Percentiles rank a stretch among this genome's conserved stretches.
phyloP scores from a whole-genome alignment of 331 rosid genomes.

The Cydonia oblonga region DNA sequence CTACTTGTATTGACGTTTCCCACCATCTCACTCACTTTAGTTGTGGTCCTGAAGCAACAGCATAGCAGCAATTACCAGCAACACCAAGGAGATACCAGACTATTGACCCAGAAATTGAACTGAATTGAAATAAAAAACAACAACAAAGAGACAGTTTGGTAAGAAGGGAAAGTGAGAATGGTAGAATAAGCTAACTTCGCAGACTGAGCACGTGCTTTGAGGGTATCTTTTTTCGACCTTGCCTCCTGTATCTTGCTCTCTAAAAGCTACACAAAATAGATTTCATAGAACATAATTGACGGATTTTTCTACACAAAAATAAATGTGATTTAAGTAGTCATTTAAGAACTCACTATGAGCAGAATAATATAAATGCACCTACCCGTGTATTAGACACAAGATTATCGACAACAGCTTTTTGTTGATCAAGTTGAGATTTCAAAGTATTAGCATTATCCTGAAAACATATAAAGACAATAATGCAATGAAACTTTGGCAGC shows the following conservation, averaged over 20 bases:
- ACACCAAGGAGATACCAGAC: background rate
- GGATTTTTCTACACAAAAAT: background rate
- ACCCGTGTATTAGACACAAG: slow-evolving; percentile 89
- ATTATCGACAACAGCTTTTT: slow-evolving; percentile 76
- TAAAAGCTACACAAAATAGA: slow-evolving; percentile 49
- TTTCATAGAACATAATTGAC: background rate
- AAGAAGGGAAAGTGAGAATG: slow-evolving; percentile 9
- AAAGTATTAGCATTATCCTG: slow-evolving; percentile 89
- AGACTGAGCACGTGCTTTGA: slow-evolving; percentile 96
- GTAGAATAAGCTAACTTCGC: slow-evolving; percentile 65
- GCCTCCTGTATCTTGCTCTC: slow-evolving; percentile 99
- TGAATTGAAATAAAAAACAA: background rate
- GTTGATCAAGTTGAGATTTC: slow-evolving; percentile 90
- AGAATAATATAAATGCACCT: background rate
- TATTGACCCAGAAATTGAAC: background rate
- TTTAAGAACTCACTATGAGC: background rate
- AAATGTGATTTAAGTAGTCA: background rate
- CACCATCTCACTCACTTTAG: slow-evolving; percentile 80
- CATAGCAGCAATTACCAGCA: slow-evolving; percentile 20
- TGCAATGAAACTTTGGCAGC: background rate
- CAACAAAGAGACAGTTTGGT: background rate
- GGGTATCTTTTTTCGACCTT: slow-evolving; percentile 88
- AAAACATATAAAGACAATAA: background rate
- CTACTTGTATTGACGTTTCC: slow-evolving; percentile 91
- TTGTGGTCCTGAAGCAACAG: slow-evolving; percentile 59